Evolutionary conservation across 495 filamentous ascomycete species (phyloP).

Genomic region (Daldinia loculata): DNA sequence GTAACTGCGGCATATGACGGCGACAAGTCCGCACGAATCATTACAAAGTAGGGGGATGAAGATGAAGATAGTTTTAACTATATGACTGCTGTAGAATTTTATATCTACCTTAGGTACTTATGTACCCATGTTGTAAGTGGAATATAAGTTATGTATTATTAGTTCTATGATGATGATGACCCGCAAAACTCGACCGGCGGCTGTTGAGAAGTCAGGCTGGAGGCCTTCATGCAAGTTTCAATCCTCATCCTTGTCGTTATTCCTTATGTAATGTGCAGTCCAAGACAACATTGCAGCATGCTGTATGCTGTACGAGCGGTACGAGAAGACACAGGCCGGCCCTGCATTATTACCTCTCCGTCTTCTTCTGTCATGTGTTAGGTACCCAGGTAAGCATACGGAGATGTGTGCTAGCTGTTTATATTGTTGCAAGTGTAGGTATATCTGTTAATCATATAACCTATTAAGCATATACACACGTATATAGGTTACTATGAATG

Average conservation of each 20-base stretch:
- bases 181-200: conserved; percentile 5
- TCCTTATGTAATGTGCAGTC: not conserved
- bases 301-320: not conserved
- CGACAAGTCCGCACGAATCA: conserved; percentile 8
- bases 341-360: not conserved
- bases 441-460: too few species aligned
- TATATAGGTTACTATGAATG: not conserved
- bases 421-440: too few species aligned
- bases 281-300: not conserved
- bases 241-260: not conserved
- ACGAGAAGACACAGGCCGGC: not conserved
- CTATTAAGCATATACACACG: not conserved
- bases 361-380: not conserved
- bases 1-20: conserved; percentile 21
- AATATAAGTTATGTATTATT: not conserved
- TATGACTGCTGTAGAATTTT: not conserved
- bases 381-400: too few species aligned
- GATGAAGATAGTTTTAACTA: conserved; percentile 5
- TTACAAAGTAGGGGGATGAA: not conserved
- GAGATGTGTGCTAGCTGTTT: too few species aligned
- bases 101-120: conserved; percentile 3
- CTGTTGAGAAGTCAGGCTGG: conserved; percentile 1
- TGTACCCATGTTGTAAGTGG: too few species aligned
- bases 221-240: not conserved
- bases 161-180: conserved; percentile 6